Evolutionary conservation across 2,329 filamentous ascomycete genomes (phyloP).

Genomic region (Ceratocystis lukuohia): DNA sequence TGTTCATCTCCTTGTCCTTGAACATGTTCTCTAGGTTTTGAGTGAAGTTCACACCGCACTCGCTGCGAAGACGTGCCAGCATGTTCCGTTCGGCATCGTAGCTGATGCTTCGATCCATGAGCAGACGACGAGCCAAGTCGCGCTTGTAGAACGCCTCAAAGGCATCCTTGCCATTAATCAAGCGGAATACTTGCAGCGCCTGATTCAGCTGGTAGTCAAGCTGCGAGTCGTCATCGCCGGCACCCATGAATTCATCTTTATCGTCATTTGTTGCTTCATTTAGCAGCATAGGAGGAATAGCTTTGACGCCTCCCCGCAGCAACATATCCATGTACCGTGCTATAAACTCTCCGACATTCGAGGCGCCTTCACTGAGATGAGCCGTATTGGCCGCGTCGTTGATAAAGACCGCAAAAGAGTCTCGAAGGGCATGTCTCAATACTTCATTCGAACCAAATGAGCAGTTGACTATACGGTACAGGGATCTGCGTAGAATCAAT

Average conservation of each 20-base stretch:
- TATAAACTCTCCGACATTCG: conserved; percentile 96
- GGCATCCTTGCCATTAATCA: conserved; percentile 92
- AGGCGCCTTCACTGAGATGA: conserved; percentile 68
- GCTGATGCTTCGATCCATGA: conserved; percentile 87
- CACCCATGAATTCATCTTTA: conserved; percentile 42
- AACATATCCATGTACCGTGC: conserved; percentile 91
- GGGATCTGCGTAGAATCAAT: conserved; percentile 62
- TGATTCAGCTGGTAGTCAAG: conserved; percentile 86
- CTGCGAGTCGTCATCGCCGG: conserved; percentile 78
- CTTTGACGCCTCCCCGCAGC: conserved; percentile 74
- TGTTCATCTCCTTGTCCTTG: conserved; percentile 86
- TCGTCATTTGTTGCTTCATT: conserved; percentile 34
- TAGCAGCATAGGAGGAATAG: conserved; percentile 55
- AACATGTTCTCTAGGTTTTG: conserved; percentile 99
- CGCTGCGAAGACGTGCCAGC: conserved; percentile 78
- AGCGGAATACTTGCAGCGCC: conserved; percentile 86
- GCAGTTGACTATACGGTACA: conserved; percentile 63
- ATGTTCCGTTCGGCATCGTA: conserved; percentile 93
- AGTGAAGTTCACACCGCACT: conserved; percentile 88
- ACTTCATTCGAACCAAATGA: conserved; percentile 67
- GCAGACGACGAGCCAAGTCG: conserved; percentile 73
- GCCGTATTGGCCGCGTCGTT: conserved; percentile 67
- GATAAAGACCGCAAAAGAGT: conserved; percentile 81
- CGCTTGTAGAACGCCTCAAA: conserved; percentile 99
- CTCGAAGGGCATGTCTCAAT: conserved; percentile 64